Evolutionary conservation across 106 monocot genomes (phyloP).

Genomic region (Dendrobium officinale): DNA sequence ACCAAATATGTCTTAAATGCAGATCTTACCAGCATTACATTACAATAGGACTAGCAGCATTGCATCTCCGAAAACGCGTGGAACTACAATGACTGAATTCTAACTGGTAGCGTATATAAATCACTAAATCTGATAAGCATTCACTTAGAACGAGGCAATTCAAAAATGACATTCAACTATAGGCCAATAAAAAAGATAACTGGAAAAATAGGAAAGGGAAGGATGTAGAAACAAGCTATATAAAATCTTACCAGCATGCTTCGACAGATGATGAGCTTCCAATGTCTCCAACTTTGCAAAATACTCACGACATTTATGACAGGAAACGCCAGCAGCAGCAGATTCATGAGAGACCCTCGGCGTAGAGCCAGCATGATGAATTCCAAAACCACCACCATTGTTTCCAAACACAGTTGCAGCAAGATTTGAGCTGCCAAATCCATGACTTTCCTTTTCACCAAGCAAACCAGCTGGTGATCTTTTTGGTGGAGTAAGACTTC

Average conservation of each 20-base stretch:
- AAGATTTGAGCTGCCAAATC: neutral
- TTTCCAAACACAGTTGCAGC: constrained; percentile 24
- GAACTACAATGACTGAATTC: neutral
- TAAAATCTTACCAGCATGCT: constrained; percentile 73
- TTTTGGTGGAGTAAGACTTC: constrained; percentile 37
- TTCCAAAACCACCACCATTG: constrained; percentile 11
- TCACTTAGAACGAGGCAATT: neutral
- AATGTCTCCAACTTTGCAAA: constrained; percentile 72
- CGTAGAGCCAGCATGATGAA: constrained; percentile 2
- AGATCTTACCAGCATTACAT: too few species aligned
- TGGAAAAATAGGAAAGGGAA: neutral
- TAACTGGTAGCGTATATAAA: neutral
- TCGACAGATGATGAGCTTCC: constrained; percentile 86
- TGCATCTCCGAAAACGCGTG: too few species aligned
- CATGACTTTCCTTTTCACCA: neutral
- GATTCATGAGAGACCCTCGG: neutral
- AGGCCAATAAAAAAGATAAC: neutral
- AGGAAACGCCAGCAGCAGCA: constrained; percentile 24
- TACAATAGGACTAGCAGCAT: too few species aligned
- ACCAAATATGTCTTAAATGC: too few species aligned
- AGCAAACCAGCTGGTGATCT: constrained; percentile 23
- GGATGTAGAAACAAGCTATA: neutral
- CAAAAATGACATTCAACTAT: neutral
- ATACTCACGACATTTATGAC: constrained; percentile 84
- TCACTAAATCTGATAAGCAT: neutral